These are phyloP conservation scores for Medicago ruthenica DNA, from an alignment of 306 rosid genomes.

Conservation along the genomic window DNA sequence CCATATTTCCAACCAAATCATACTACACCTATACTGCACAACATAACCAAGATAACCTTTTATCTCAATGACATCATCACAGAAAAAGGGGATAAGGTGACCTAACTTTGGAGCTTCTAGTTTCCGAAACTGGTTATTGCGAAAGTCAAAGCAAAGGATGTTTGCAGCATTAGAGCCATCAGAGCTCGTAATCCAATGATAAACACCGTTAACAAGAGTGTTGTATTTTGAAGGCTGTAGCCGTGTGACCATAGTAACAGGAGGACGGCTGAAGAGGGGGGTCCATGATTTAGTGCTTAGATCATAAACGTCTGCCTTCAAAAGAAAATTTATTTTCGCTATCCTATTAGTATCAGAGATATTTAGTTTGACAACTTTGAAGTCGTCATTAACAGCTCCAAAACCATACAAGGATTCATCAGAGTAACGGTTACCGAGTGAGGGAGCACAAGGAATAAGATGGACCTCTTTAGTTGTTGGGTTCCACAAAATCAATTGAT, in stretches of 20 bases:
- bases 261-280: not conserved
- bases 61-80: not conserved
- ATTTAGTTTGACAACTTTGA: not conserved
- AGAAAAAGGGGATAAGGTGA: not conserved
- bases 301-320: not conserved
- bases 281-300: not conserved
- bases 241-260: not conserved
- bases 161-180: not conserved
- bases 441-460: not conserved
- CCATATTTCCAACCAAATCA: not conserved
- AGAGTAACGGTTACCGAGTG: not conserved
- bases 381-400: not conserved
- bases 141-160: not conserved
- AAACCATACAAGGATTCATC: not conserved
- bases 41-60: not conserved
- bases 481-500: not conserved
- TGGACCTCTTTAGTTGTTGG: constrained; percentile 1
- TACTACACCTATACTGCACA: not conserved
- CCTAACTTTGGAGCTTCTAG: not conserved
- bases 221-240: not conserved
- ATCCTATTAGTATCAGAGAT: not conserved
- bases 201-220: constrained; percentile 3
- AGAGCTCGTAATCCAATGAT: not conserved
- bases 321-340: not conserved
- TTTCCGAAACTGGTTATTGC: not conserved